phyloP scores from a whole-genome alignment of 106 monocot genomes.

The Phalaenopsis equestris region DNA sequence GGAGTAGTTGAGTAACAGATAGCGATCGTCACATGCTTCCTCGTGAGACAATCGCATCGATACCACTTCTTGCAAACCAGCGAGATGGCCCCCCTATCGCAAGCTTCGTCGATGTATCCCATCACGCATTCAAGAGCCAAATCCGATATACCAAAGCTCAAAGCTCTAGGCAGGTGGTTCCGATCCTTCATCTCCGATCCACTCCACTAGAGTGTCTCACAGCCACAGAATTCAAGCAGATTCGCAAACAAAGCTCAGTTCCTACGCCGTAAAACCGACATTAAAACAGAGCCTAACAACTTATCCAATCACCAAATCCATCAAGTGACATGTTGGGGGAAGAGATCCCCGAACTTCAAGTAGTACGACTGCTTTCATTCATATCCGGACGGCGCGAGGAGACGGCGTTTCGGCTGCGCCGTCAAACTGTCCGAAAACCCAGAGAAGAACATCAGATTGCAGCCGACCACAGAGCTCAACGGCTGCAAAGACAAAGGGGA shows the following conservation, averaged over 20 bases:
- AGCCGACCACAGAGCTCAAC: background rate
- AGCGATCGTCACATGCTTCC: constrained; percentile 90
- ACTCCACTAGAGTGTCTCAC: background rate
- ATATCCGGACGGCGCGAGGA: background rate
- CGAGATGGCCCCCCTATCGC: constrained; percentile 73
- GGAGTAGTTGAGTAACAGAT: constrained; percentile 80
- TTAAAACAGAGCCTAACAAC: background rate
- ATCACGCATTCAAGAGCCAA: constrained; percentile 62
- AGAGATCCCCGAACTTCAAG: background rate
- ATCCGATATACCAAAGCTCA: constrained; percentile 45
- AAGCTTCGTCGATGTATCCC: constrained; percentile 72
- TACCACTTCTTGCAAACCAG: constrained; percentile 76
- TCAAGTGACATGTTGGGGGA: background rate
- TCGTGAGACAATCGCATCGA: constrained; percentile 46
- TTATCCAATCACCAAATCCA: background rate
- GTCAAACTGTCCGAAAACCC: background rate
- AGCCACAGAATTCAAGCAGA: background rate
- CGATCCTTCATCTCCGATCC: constrained; percentile 4
- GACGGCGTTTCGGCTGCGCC: background rate
- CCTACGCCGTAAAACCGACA: background rate
- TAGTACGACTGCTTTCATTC: background rate
- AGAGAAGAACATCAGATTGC: background rate
- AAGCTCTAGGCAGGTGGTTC: constrained; percentile 16
- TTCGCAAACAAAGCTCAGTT: background rate
- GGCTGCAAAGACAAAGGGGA: background rate